Conservation (phyloP, 345 rosid species). For the Eucalyptus pumila region DNA sequence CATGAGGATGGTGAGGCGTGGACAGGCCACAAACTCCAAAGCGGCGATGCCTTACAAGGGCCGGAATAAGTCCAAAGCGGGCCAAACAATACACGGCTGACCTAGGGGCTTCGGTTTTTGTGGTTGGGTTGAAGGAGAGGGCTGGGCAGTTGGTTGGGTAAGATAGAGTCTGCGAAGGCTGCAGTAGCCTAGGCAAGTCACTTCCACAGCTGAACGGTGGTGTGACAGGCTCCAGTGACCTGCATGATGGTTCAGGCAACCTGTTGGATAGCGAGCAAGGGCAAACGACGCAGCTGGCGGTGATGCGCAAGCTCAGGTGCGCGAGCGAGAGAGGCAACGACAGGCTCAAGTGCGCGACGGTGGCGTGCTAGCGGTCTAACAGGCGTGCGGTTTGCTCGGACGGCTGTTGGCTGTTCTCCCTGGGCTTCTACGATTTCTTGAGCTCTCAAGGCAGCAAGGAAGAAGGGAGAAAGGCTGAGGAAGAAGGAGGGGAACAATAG, state of each 20-base stretch:
- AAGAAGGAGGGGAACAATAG: no score
- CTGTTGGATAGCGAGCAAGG: fast-evolving
- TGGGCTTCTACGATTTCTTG: no score
- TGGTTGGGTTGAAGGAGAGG: no score
- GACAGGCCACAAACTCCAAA: no score
- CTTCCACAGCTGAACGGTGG: fast-evolving
- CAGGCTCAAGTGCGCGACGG: fast-evolving
- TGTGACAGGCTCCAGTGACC: fast-evolving
- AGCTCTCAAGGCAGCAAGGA: no score
- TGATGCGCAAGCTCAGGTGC: fast-evolving
- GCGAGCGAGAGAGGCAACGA: fast-evolving
- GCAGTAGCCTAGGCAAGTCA: fast-evolving
- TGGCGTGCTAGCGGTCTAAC: fast-evolving
- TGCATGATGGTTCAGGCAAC: fast-evolving
- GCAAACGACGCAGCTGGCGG: fast-evolving
- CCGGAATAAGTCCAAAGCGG: no score
- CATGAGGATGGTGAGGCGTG: no score
- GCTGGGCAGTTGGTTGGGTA: no score
- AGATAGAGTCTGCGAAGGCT: fast-evolving
- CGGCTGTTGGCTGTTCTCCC: fast-evolving
- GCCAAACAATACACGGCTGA: no score
- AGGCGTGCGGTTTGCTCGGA: fast-evolving
- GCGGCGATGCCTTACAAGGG: no score
- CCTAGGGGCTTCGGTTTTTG: fast-evolving
- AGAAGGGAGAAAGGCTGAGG: no score